Percentiles rank a stretch among this genome's conserved stretches.
Conservation (phyloP, 495 filamentous ascomycete species). For the Penicillium turbatum region DNA sequence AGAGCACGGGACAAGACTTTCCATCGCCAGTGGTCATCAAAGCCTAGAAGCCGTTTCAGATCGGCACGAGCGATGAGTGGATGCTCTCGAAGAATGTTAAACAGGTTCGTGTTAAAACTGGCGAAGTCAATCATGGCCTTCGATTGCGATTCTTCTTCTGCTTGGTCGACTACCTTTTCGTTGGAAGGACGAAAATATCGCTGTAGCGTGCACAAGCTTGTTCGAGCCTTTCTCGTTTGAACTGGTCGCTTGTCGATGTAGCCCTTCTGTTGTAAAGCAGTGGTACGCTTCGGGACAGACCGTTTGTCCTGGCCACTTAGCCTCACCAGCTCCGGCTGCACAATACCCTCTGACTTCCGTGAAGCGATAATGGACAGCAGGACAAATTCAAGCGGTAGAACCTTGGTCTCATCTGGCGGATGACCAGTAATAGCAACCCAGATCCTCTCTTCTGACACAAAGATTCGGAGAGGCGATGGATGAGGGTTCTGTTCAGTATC, state of each 20-base stretch:
- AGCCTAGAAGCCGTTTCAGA: constrained; percentile 58
- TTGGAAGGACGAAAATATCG: constrained; percentile 45
- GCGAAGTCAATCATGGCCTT: constrained; percentile 39
- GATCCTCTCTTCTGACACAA: constrained; percentile 57
- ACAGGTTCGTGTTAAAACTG: constrained; percentile 40
- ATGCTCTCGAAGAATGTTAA: constrained; percentile 43
- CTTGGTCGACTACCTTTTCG: neutral
- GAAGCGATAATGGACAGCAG: constrained; percentile 79
- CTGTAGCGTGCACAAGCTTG: constrained; percentile 62
- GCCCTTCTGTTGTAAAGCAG: constrained; percentile 66
- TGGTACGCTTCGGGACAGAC: constrained; percentile 78
- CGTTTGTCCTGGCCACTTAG: constrained; percentile 83
- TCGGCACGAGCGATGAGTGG: constrained; percentile 53
- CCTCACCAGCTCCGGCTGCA: constrained; percentile 71
- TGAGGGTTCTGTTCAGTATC: constrained; percentile 6
- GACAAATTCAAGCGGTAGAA: constrained; percentile 65
- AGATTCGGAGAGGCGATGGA: constrained; percentile 40
- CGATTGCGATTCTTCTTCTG: constrained; percentile 7
- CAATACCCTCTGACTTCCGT: constrained; percentile 61
- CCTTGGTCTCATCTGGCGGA: constrained; percentile 63
- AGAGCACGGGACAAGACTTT: constrained; percentile 62
- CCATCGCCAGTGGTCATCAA: constrained; percentile 58
- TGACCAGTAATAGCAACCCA: constrained; percentile 84
- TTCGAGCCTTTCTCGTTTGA: constrained; percentile 58
- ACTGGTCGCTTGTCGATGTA: constrained; percentile 80